phyloP scores from a whole-genome alignment of 345 rosid species.

The Sisymbrium altissimum region DNA sequence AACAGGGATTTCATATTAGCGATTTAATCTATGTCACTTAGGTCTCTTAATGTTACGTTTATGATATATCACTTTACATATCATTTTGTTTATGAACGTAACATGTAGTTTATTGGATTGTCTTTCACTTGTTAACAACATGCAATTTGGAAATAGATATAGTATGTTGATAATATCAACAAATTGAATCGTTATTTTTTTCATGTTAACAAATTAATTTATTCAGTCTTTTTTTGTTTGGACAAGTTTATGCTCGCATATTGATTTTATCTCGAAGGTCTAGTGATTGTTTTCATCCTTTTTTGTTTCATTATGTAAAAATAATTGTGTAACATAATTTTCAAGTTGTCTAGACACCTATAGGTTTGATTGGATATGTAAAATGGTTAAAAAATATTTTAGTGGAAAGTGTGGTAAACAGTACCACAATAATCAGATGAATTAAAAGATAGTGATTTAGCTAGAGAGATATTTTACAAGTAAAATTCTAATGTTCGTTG shows the following conservation, averaged over 20 bases:
- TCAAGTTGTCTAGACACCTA: too few relatives aligned
- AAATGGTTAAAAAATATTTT: background rate
- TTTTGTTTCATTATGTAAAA: background rate
- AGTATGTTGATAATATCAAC: too few relatives aligned
- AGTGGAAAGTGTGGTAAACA: background rate
- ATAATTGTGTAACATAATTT: background rate
- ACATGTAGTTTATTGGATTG: background rate
- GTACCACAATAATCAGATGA: background rate
- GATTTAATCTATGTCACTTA: background rate
- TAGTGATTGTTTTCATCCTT: background rate
- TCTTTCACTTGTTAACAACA: too few relatives aligned
- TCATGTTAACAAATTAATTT: too few relatives aligned
- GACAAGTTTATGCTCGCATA: background rate
- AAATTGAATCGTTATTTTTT: too few relatives aligned
- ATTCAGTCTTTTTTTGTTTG: background rate
- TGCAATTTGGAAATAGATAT: too few relatives aligned
- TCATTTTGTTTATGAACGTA: background rate
- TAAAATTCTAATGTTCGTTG: background rate
- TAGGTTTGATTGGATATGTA: too few relatives aligned
- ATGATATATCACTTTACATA: background rate
- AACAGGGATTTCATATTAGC: background rate
- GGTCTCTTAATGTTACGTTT: background rate
- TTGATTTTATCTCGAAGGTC: background rate
- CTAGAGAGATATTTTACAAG: background rate
- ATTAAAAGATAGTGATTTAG: background rate